Evolutionary conservation across 2,329 filamentous ascomycete species (phyloP), one percentile per base, ranked within the genome.

Genomic region (Colletotrichum falcatum): DNA sequence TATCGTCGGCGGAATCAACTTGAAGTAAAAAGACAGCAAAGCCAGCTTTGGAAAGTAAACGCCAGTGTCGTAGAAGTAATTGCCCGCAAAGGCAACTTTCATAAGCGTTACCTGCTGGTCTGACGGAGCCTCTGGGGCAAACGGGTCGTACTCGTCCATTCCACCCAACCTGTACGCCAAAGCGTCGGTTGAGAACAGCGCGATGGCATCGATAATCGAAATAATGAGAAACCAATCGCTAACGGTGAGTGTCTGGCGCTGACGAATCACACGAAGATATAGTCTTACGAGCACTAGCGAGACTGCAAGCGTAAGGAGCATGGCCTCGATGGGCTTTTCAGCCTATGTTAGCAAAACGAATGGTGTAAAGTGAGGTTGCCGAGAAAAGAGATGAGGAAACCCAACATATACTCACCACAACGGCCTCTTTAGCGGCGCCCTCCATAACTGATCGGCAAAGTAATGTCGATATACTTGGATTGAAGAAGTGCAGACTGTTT

Each of bases 51-150:
- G 77, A 2, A 78, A 65, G 49, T 78, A 78, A 11, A 78, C 66
- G 5, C 77, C 77, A 2, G 77, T 78, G 30, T 78, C 77, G 71
- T 78, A 78, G 14, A 78, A 77, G 56, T 78, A 78, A 66, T 78
- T 78, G 6, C 77, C 77, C 4, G 77, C 76, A 66, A 78, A 78
- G 0, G 76, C 39, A 2, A 78, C 69, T 67, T 78, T 78, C 71
- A 73, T 74, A 42, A 77, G 55, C 1, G 58, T 46, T n/a, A 78
- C 73, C 56, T 73, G 72, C 1, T 74, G 72, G 12, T 69, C 64
- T 0, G 55, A 35, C 5, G 69, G 46, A 8, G 67, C 49, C 44
- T 56, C 49, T 16, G 72, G 72, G 1, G 58, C 73, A 2, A 74
- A 37, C 0, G 76, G 72, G 18, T 77, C 74, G 26, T 72, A 70